A percentile compares a stretch with the other conserved stretches of the same genome.
phyloP scores from a whole-genome alignment of 768 basidiomycete genomes.

The Boletus huronensis region DNA sequence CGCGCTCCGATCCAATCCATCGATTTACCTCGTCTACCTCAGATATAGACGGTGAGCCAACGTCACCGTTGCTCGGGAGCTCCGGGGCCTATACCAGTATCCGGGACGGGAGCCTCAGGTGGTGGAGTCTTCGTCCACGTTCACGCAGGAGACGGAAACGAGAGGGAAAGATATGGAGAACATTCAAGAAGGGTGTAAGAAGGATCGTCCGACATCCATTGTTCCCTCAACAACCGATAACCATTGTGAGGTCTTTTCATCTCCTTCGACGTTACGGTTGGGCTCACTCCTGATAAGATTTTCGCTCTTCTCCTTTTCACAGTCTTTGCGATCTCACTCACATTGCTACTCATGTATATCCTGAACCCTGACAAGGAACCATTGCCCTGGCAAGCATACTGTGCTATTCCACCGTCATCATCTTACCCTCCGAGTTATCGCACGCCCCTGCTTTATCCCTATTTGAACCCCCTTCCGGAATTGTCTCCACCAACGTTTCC shows the following conservation, averaged over 20 bases:
- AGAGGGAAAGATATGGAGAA: constrained; percentile 44
- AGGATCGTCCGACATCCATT: constrained; percentile 65
- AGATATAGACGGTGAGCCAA: constrained; percentile 61
- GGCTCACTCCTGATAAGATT: constrained; percentile 43
- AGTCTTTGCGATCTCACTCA: constrained; percentile 77
- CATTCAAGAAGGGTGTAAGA: constrained; percentile 52
- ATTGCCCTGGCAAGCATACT: constrained; percentile 92
- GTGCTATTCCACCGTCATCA: constrained; percentile 59
- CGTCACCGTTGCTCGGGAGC: constrained; percentile 41
- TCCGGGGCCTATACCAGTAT: constrained; percentile 32
- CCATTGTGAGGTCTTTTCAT: constrained; percentile 55
- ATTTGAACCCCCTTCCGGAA: constrained; percentile 32
- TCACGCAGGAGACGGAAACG: constrained; percentile 52
- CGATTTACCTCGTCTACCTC: constrained; percentile 53
- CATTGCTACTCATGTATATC: constrained; percentile 84
- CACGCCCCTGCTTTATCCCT: constrained; percentile 39
- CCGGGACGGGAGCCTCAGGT: constrained; percentile 47
- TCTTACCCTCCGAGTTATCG: constrained; percentile 43
- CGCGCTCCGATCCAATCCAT: constrained; percentile 54
- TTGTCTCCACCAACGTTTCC: constrained; percentile 53
- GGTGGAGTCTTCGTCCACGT: constrained; percentile 47
- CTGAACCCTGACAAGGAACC: constrained; percentile 96
- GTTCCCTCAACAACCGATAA: constrained; percentile 76
- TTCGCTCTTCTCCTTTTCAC: constrained; percentile 73
- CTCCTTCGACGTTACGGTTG: constrained; percentile 1